Conservation (phyloP, 2,329 filamentous ascomycete species). For the Emmonsia crescens region DNA sequence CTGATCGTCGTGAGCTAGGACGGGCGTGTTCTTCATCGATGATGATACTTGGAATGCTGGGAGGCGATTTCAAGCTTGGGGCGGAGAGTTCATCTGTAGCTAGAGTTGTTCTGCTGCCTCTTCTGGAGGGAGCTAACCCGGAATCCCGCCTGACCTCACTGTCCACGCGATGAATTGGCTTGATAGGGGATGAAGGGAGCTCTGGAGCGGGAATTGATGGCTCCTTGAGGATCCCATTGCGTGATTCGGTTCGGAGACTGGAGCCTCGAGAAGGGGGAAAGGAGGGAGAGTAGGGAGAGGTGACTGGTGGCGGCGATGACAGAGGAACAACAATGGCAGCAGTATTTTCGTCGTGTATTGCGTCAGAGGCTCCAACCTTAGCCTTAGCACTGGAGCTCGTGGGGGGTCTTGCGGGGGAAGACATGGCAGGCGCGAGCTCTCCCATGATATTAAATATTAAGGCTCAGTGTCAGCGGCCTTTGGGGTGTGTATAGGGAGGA, state of each 20-base stretch:
- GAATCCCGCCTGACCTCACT: slow-evolving; percentile 1
- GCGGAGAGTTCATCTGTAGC: slow-evolving; percentile 15
- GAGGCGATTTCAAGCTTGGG: slow-evolving; percentile 21
- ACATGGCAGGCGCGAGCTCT: background rate
- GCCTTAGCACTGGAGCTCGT: background rate
- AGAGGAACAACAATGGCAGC: background rate
- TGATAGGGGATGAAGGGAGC: background rate
- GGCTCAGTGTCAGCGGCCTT: background rate
- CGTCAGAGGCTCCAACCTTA: background rate
- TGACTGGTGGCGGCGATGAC: background rate
- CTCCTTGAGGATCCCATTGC: background rate
- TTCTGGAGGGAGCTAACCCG: slow-evolving; percentile 1
- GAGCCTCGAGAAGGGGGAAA: slow-evolving; percentile 1
- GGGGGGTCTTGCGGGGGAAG: background rate
- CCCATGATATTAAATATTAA: background rate
- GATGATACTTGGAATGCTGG: slow-evolving; percentile 31
- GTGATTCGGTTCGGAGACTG: background rate
- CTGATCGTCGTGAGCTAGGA: slow-evolving; percentile 34
- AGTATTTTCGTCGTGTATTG: background rate
- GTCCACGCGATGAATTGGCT: background rate
- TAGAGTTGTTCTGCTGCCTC: slow-evolving; percentile 1
- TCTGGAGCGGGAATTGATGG: background rate
- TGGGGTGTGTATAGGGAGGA: background rate
- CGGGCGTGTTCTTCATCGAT: slow-evolving; percentile 29
- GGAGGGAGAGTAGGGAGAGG: background rate